Conservation (phyloP, 202 grass and related monocot species). For the Brachypodium distachyon region DNA sequence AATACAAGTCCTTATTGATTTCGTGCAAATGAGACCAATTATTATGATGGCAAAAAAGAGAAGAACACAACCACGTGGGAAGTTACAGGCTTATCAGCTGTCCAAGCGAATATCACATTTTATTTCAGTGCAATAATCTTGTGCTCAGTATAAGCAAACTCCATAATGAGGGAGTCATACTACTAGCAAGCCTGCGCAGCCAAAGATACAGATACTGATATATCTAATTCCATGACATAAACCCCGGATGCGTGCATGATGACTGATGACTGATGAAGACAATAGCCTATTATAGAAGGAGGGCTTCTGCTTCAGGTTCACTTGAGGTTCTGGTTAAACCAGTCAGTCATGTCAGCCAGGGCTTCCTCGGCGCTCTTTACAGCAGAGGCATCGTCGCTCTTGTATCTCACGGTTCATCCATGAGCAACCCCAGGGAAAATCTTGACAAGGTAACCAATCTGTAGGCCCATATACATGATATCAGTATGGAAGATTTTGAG, state of each 20-base stretch:
- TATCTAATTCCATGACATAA: neutral
- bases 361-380: conserved; percentile 51
- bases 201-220: too few species aligned
- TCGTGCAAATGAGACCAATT: too few species aligned
- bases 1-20: too few species aligned
- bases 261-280: neutral
- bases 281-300: neutral
- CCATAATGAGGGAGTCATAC: too few species aligned
- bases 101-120: neutral
- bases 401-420: conserved; percentile 60
- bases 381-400: conserved; percentile 11
- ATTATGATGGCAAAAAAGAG: too few species aligned
- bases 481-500: neutral
- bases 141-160: neutral
- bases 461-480: neutral
- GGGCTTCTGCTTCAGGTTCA: neutral
- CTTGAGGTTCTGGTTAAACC: conserved; percentile 50
- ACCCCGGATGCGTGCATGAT: neutral
- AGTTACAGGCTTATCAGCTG: too few species aligned
- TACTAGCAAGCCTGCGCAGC: too few species aligned
- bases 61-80: too few species aligned
- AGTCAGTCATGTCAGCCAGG: conserved; percentile 26
- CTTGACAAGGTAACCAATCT: conserved; percentile 46
- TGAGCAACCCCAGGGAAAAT: conserved; percentile 66
- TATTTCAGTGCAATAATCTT: neutral